A percentile compares a stretch with the other conserved stretches of the same genome.
Conservation (phyloP, 495 filamentous ascomycete genomes). For the Hypoxylon rickii region DNA sequence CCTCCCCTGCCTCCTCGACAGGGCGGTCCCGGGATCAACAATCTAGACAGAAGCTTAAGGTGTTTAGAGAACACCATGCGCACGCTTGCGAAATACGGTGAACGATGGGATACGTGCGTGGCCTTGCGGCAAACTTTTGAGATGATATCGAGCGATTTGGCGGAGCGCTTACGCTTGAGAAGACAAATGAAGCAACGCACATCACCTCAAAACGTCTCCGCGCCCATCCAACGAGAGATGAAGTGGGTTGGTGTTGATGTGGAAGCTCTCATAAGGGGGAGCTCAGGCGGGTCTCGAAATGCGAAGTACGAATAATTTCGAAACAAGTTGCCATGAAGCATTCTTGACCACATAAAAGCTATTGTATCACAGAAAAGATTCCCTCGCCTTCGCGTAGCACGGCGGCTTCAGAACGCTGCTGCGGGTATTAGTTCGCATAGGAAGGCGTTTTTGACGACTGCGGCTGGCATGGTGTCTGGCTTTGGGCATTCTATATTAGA, state of each 20-base stretch:
- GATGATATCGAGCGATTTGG: conserved; percentile 40
- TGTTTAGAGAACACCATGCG: conserved; percentile 50
- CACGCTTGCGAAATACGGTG: conserved; percentile 53
- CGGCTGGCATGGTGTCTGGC: conserved; percentile 12
- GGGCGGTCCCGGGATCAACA: conserved; percentile 37
- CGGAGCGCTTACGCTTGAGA: conserved; percentile 39
- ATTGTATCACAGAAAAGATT: background rate
- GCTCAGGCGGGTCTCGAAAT: conserved; percentile 22
- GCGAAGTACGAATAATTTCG: conserved; percentile 2
- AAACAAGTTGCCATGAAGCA: background rate
- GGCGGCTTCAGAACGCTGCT: background rate
- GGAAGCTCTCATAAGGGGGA: conserved; percentile 40
- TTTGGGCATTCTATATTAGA: background rate
- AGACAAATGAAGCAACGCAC: conserved; percentile 36
- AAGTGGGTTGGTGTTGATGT: conserved; percentile 47
- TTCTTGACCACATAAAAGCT: background rate
- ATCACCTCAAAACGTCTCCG: conserved; percentile 27
- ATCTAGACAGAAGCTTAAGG: conserved; percentile 50
- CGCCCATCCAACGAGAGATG: conserved; percentile 39
- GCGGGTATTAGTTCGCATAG: conserved; percentile 8
- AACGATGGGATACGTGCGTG: conserved; percentile 54
- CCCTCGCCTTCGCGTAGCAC: background rate
- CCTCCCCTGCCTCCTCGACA: conserved; percentile 42
- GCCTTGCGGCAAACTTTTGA: conserved; percentile 52
- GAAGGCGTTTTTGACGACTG: conserved; percentile 4